phyloP scores from a whole-genome alignment of 768 basidiomycete genomes.

The Phylloporus arenicola region DNA sequence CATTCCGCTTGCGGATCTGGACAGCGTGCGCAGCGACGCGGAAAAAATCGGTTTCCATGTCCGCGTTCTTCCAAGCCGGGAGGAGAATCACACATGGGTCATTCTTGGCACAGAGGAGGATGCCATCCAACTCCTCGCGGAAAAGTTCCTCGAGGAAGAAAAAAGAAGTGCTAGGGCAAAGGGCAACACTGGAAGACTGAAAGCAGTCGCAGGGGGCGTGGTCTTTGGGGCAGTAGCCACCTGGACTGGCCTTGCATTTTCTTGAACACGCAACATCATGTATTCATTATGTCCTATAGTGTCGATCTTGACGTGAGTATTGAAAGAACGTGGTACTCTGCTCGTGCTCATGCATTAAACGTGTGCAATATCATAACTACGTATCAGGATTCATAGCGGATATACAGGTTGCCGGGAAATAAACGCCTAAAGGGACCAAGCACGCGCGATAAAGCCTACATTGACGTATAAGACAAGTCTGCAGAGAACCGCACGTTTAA shows the following conservation, averaged over 20 bases:
- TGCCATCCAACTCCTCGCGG: slow-evolving; percentile 35
- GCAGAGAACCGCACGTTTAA: background rate
- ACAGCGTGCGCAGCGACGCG: slow-evolving; percentile 37
- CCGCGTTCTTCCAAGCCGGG: slow-evolving; percentile 33
- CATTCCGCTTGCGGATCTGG: slow-evolving; percentile 42
- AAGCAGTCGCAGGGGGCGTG: slow-evolving; percentile 50
- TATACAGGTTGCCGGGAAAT: background rate
- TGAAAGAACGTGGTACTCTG: background rate
- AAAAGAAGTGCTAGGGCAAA: slow-evolving; percentile 16
- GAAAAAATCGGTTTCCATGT: slow-evolving; percentile 40
- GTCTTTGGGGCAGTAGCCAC: slow-evolving; percentile 57
- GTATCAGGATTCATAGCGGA: background rate
- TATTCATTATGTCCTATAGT: background rate
- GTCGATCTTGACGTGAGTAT: background rate
- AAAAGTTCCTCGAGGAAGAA: slow-evolving; percentile 29
- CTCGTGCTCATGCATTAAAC: background rate
- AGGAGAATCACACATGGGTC: slow-evolving; percentile 37
- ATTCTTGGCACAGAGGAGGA: slow-evolving; percentile 49
- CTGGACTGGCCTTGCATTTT: slow-evolving; percentile 54
- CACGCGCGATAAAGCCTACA: background rate
- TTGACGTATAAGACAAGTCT: background rate
- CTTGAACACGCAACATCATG: slow-evolving; percentile 24
- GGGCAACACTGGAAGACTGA: slow-evolving; percentile 28
- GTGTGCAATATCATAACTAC: background rate
- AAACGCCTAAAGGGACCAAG: background rate